Evolutionary conservation across 495 filamentous ascomycete genomes (phyloP), one percentile per base, ranked within the genome.

Genomic region (Aspergillus biplanus): DNA sequence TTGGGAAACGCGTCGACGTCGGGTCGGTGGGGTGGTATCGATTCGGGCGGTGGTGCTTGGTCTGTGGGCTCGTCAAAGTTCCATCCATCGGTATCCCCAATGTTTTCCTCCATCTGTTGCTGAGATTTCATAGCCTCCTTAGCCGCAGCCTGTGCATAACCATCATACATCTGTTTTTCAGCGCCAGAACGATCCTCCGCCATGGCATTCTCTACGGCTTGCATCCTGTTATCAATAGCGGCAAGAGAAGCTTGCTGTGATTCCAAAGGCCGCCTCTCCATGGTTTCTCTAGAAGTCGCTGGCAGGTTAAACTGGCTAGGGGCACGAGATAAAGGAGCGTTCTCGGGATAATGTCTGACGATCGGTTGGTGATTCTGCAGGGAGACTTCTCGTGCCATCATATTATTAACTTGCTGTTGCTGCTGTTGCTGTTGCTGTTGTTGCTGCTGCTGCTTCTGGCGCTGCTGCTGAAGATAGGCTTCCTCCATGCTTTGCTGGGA

Each of bases 1-100:
- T 87, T 88, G 1, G 93, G 92, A 68, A 97, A 97, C 3, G 83
- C 82, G 73, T 96, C 92, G 1, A 88, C 91, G 69, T 97, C 93
- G 3, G 90, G 91, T 53, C 92, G 78, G 59, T 87, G 83, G 18
- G 82, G 80, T 61, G 80, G 85, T 48, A 82, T 85, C 62, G 73
- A 73, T 64, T 80, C 84, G 50, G 81, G 70, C 32, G 86, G 75
- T 1, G 73, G 57, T 60, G 73, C 76, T 18, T 74, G 70, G 12
- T 74, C 74, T 4, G 64, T 49, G 5, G 78, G 80, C 58, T 98
- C 94, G 62, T 92, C 91, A 69, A 99, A 99, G 71, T 95, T 92
- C 95, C 95, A 99, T 11, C 83, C 89, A 73, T 96, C 93, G 6
- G 82, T 71, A 63, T 95, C 90, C 21, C 79, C 74, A 0, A 70